These are phyloP conservation scores for Beta vulgaris DNA, from an alignment of 148 eudicot species.

Conservation along the genomic window DNA sequence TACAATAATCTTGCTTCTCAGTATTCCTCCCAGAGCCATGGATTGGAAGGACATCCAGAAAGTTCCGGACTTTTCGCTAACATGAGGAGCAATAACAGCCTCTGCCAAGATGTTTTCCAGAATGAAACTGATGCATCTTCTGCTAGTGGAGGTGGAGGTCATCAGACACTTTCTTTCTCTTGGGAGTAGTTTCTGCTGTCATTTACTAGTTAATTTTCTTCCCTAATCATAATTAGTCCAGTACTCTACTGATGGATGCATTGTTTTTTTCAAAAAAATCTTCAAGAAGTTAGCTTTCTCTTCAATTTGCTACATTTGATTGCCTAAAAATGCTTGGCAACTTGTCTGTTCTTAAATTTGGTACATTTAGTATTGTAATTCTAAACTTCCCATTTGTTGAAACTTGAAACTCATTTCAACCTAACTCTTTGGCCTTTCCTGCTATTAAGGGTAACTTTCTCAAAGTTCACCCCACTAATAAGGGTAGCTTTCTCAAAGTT, in stretches of 20 bases:
- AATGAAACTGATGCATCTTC: conserved; percentile 45
- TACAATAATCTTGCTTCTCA: conserved; percentile 26
- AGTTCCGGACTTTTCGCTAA: conserved; percentile 17
- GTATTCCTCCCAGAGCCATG: conserved; percentile 28
- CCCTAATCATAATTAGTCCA: background rate
- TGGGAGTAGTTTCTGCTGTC: conserved; percentile 50
- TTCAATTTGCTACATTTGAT: conserved; percentile 1
- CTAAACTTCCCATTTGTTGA: background rate
- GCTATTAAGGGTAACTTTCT: background rate
- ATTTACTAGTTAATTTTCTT: background rate
- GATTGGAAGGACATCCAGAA: conserved; percentile 26
- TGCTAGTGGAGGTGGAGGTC: conserved; percentile 46
- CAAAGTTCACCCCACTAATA: background rate
- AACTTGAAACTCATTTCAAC: background rate
- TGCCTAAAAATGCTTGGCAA: conserved; percentile 2
- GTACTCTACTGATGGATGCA: background rate
- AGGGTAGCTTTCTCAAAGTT: background rate
- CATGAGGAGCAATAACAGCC: conserved; percentile 24
- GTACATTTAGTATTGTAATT: background rate
- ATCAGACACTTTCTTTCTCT: conserved; percentile 60
- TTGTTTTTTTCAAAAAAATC: background rate
- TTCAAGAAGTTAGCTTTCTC: background rate
- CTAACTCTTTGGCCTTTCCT: background rate
- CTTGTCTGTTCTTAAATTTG: background rate
- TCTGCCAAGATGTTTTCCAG: conserved; percentile 46